Conservation (phyloP, 352 stramenopile species). For the Globisporangium ultimum region DNA sequence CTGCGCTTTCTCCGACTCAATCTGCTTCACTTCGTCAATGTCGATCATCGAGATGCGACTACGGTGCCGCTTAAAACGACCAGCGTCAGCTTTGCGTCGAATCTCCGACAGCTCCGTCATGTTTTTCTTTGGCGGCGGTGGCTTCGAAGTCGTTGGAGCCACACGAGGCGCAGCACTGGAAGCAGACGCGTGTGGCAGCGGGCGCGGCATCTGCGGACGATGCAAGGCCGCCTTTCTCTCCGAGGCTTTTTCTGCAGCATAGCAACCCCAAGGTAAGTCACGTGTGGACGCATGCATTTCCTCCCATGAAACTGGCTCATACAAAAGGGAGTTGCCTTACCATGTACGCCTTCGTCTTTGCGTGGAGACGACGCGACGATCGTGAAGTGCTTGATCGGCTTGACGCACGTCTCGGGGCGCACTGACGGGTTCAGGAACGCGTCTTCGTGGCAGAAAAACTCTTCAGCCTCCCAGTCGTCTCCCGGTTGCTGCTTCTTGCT, state of each 20-base stretch:
- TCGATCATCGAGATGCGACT: conserved; percentile 88
- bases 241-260: conserved; percentile 10
- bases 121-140: conserved; percentile 57
- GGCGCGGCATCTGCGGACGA: conserved; percentile 40
- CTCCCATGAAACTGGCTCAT: background rate
- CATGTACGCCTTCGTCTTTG: conserved; percentile 14
- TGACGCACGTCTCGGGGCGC: conserved; percentile 34
- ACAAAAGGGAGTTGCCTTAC: background rate
- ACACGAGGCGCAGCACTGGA: conserved; percentile 22
- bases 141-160: conserved; percentile 23
- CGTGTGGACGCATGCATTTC: background rate
- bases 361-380: conserved; percentile 35
- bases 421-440: conserved; percentile 59
- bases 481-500: background rate
- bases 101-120: conserved; percentile 78
- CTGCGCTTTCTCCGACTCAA: conserved; percentile 80
- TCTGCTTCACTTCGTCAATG: conserved; percentile 86
- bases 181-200: conserved; percentile 14
- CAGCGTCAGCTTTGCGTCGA: conserved; percentile 75
- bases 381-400: conserved; percentile 57
- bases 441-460: conserved; percentile 70
- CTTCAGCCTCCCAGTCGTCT: conserved; percentile 28
- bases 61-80: conserved; percentile 78
- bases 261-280: background rate
- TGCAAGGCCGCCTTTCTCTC: conserved; percentile 42